Evolutionary conservation across 257 asterid genomes (phyloP), one percentile per base, ranked within the genome.

Genomic region (Jaltomata sinuosa): DNA sequence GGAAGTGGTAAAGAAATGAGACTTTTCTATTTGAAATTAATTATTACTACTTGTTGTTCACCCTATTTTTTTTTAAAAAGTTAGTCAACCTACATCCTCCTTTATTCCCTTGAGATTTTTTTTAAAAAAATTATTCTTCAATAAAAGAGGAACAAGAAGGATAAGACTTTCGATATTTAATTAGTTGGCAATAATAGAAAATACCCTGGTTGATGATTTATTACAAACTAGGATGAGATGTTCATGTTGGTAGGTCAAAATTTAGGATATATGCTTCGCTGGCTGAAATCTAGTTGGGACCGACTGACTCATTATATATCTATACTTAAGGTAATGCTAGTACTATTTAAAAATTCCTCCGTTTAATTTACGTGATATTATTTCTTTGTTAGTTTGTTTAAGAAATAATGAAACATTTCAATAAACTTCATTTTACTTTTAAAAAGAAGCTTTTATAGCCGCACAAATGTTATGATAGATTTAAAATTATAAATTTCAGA

Each of bases 361-460:
- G 0, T 62, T 14, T 0, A 14, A 3, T 72, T 72, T 22, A 72
- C 6, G 12, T 12, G 22, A 15, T 14, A 42, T 0, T 3, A 22
- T 72, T 22, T 0, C 9, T 3, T 55, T n/a, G 9, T 2, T 4
- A 19, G 6, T 67, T 67, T 18, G 8, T 32, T 67, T 67, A 0
- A 1, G 1, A 5, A 32, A 18, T 18, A 67, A 19, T 0, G 14
- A 34, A 34, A 1, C 3, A 19, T 9, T 31, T 34, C 1, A 34
- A 8, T 68, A 34, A 34, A 18, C 11, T 19, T 31, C 6, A 65
- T 3, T 72, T 71, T 40, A 12, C 32, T 3, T 0, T n/a, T 40
- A 72, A 3, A 2, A 7, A 15, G 4, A 64, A 31, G 1, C 0
- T 0, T 12, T 2, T 67, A 1, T 34, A 36, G 2, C 0, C 7